These are phyloP conservation scores for Wickerhamomyces strasburgensis DNA, from an alignment of 805 yeast species.

Conservation along the genomic window DNA sequence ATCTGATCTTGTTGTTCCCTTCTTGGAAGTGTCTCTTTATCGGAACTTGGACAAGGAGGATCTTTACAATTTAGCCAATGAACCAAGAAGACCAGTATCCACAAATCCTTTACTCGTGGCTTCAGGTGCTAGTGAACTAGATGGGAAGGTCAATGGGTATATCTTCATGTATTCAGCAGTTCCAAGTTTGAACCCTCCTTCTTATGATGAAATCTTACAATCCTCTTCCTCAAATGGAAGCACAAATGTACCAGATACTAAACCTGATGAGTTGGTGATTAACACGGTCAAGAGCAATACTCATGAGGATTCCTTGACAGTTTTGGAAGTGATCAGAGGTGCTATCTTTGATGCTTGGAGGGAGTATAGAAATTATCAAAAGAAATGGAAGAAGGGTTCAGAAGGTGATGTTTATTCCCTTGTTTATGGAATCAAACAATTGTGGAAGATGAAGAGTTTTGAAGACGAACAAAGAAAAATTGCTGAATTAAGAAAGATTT, in stretches of 20 bases:
- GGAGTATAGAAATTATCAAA: constrained; percentile 52
- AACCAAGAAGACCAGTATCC: constrained; percentile 54
- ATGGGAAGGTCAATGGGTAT: constrained; percentile 74
- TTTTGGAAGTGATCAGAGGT: constrained; percentile 42
- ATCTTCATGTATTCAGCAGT: constrained; percentile 64
- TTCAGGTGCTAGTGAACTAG: constrained; percentile 72
- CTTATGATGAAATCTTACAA: constrained; percentile 34
- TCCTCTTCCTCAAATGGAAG: constrained; percentile 9
- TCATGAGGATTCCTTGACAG: constrained; percentile 16
- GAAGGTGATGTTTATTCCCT: constrained; percentile 65
- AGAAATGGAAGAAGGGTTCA: constrained; percentile 55
- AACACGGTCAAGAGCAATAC: constrained; percentile 12
- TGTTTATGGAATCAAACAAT: constrained; percentile 48
- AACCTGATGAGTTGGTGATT: constrained; percentile 10
- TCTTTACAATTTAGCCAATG: constrained; percentile 56
- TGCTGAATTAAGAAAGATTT: constrained; percentile 27
- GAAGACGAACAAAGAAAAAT: constrained; percentile 28
- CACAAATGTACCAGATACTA: neutral
- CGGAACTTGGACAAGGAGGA: constrained; percentile 55
- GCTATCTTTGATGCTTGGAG: constrained; percentile 71
- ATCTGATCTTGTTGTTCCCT: constrained; percentile 65
- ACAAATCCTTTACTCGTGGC: constrained; percentile 70
- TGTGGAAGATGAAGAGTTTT: constrained; percentile 43
- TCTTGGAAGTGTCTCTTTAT: constrained; percentile 66
- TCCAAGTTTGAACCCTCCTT: constrained; percentile 59